Base-by-base conservation (phyloP, 2,329 filamentous ascomycete species). In the Cladosporium halotolerans region DNA sequence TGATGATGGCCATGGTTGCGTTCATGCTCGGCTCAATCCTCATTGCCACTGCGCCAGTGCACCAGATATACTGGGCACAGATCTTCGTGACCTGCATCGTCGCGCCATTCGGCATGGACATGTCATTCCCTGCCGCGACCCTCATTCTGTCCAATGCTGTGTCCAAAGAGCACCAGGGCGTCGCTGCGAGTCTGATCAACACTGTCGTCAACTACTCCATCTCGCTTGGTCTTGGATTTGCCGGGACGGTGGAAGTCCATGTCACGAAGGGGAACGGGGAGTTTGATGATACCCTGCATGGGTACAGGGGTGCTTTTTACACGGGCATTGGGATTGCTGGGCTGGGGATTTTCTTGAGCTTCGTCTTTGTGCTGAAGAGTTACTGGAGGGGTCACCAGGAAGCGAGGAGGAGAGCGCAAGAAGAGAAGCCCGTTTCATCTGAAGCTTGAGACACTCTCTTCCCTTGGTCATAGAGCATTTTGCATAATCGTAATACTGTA, bases 171-270 rank as follows among this genome's bases (percentile, higher is more conserved):
- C 72, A 76, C 45, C 77, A 80, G 57, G 78, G 77, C 5, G 70
- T 79, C 13, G 76, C 76, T 2, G 76, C 76, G 0, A 80, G 76
- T 19, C 64, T 87, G 7, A 79, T 86, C 32, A 82, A 78, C 53
- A 86, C 83, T 0, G 73, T 84, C 6, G 79, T 87, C 55, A 86
- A 88, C 65, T 88, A 87, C 63, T 79, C 78, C 54, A 86, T 88
- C 36, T 81, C 80, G 1, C 66, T 87, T 2, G 82, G 81, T 0
- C 72, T 88, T 0, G 85, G 84, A 0, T 77, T 88, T 42, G 83
- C 83, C 0, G 83, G 82, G 0, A 86, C 82, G 0, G 77, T 86
- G 6, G 82, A 86, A 61, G 66, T 68, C 1, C 65, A 79, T 44
- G 69, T 78, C 19, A 72, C 72, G 28, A 55, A 69, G 19, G 72